A percentile compares a stretch with the other conserved stretches of the same genome.
phyloP scores from a whole-genome alignment of 2,329 filamentous ascomycete species.

The Plectosphaerella cucumerina region DNA sequence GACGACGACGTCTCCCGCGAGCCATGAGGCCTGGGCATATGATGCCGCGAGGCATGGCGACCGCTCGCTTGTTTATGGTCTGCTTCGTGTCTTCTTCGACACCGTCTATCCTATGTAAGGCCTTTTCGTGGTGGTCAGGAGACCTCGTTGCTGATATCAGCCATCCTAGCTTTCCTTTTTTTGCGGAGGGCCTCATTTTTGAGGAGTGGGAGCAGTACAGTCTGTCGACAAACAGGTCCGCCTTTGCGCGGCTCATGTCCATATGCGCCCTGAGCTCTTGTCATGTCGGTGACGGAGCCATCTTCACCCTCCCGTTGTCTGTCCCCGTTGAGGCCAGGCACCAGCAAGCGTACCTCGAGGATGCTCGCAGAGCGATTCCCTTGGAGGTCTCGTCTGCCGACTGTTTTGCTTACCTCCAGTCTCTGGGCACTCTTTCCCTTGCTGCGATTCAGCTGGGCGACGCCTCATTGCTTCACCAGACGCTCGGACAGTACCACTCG shows the following conservation, averaged over 20 bases:
- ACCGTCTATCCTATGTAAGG: conserved; percentile 13
- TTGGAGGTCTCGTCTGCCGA: conserved; percentile 6
- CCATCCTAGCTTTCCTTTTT: conserved; percentile 41
- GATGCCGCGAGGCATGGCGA: conserved; percentile 11
- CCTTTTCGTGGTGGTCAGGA: not conserved
- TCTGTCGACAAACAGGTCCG: conserved; percentile 16
- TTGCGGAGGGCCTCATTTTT: conserved; percentile 38
- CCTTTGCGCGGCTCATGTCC: conserved; percentile 48
- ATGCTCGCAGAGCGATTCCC: conserved; percentile 9
- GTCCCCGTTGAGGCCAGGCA: conserved; percentile 2
- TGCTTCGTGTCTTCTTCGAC: conserved; percentile 13
- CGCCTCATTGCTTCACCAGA: conserved; percentile 43
- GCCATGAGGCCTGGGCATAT: conserved; percentile 8
- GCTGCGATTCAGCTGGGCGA: conserved; percentile 47
- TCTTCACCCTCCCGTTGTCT: conserved; percentile 34
- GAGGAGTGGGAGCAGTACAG: conserved; percentile 37
- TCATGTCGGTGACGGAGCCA: conserved; percentile 44
- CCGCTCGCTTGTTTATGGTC: conserved; percentile 4
- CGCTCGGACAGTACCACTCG: conserved; percentile 45
- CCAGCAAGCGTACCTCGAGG: conserved; percentile 11
- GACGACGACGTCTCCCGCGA: not conserved
- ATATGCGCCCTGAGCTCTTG: conserved; percentile 44
- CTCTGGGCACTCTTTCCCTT: conserved; percentile 43
- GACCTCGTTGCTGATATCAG: not conserved
- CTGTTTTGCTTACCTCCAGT: conserved; percentile 11